phyloP scores from a whole-genome alignment of 345 rosid genomes.

The Populus tremula region DNA sequence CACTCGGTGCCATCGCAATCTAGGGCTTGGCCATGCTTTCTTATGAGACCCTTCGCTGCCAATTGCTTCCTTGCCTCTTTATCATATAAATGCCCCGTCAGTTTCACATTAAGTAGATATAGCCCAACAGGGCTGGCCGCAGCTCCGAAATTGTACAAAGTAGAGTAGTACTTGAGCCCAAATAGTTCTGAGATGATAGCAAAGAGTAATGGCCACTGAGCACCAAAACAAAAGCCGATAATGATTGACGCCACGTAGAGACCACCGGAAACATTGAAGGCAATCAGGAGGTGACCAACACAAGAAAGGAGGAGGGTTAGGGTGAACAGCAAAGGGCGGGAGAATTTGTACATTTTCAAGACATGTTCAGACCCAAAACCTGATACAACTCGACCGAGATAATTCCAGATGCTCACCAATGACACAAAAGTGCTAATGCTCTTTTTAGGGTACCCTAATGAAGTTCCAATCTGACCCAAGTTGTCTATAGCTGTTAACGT shows the following conservation, averaged over 20 bases:
- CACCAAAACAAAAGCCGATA: conserved; percentile 58
- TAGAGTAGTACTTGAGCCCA: conserved; percentile 65
- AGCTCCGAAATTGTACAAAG: conserved; percentile 53
- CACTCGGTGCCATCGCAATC: conserved; percentile 51
- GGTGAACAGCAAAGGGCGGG: conserved; percentile 48
- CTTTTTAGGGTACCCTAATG: conserved; percentile 47
- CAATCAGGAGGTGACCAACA: conserved; percentile 49
- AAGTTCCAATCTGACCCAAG: conserved; percentile 57
- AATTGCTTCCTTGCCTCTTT: conserved; percentile 50
- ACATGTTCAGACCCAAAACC: conserved; percentile 55
- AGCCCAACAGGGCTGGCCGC: conserved; percentile 65
- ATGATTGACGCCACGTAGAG: conserved; percentile 52
- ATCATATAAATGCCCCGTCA: conserved; percentile 57
- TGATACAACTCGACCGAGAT: conserved; percentile 47
- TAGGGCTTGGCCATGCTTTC: conserved; percentile 33
- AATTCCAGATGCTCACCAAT: conserved; percentile 67
- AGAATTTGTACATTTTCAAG: conserved; percentile 42
- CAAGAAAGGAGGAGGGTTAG: conserved; percentile 46
- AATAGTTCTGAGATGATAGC: conserved; percentile 60
- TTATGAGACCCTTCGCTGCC: conserved; percentile 21
- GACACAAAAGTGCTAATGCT: conserved; percentile 54
- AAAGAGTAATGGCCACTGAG: conserved; percentile 59
- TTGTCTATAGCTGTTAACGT: conserved; percentile 63
- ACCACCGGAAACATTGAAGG: conserved; percentile 40
- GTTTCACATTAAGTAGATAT: conserved; percentile 51